phyloP scores from a whole-genome alignment of 2,329 filamentous ascomycete species.

The Ascochyta fabae region DNA sequence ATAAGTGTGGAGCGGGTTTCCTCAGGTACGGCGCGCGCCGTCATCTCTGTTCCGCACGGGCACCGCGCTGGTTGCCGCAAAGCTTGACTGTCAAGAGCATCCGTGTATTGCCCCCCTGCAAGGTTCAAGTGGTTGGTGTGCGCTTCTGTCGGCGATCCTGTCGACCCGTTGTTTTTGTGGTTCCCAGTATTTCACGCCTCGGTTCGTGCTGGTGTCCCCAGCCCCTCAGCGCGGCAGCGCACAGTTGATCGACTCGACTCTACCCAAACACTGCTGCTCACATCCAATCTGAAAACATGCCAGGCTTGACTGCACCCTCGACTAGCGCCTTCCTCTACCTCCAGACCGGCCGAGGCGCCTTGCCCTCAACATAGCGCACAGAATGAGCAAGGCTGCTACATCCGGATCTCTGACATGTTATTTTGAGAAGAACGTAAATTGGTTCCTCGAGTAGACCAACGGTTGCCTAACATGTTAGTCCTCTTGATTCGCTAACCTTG shows the following conservation, averaged over 20 bases:
- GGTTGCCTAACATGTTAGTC: not conserved
- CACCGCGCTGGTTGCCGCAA: not conserved
- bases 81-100: not conserved
- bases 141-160: not conserved
- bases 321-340: not conserved
- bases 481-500: not conserved
- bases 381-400: not conserved
- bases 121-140: not conserved
- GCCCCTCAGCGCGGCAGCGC: not conserved
- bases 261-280: not conserved
- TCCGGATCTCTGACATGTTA: not conserved
- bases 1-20: not conserved
- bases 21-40: slow-evolving; percentile 4
- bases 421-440: not conserved
- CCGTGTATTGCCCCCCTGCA: not conserved
- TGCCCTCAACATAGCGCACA: not conserved
- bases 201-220: not conserved
- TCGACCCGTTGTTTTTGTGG: not conserved
- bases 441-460: not conserved
- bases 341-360: not conserved
- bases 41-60: not conserved
- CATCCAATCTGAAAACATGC: not conserved
- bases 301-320: not conserved
- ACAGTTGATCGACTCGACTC: not conserved
- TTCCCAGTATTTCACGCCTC: not conserved